phyloP scores from a whole-genome alignment of 2,329 filamentous ascomycete genomes.

The Aureobasidium sp. region DNA sequence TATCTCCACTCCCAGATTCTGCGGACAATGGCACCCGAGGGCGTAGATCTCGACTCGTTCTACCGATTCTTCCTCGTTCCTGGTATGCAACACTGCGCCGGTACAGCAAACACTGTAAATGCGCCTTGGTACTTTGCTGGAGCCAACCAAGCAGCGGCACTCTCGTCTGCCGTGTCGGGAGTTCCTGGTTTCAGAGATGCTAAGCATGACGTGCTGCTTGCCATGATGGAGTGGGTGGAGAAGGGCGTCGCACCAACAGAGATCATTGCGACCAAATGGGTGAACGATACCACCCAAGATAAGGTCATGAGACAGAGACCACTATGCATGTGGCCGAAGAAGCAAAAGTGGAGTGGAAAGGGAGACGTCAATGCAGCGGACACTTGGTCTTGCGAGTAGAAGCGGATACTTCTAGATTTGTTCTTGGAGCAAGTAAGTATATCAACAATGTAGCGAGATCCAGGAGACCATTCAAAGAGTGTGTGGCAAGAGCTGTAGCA shows the following conservation, averaged over 20 bases:
- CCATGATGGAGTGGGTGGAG: slow-evolving; percentile 34
- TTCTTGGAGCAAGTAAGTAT: no score
- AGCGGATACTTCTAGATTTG: no score
- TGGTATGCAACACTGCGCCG: slow-evolving; percentile 36
- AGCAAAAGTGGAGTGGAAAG: slow-evolving; percentile 23
- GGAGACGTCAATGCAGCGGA: slow-evolving; percentile 24
- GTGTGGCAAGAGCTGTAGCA: no score
- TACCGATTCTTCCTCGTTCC: slow-evolving; percentile 38
- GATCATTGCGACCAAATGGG: slow-evolving; percentile 30
- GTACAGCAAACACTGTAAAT: slow-evolving; percentile 22
- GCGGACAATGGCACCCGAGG: slow-evolving; percentile 28
- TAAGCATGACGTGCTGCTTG: slow-evolving; percentile 28
- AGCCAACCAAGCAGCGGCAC: slow-evolving; percentile 22
- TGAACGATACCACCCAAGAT: slow-evolving; percentile 24
- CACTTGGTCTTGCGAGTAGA: slow-evolving; percentile 21
- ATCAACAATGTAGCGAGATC: no score
- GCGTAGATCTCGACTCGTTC: slow-evolving; percentile 32
- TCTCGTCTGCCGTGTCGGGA: slow-evolving; percentile 20
- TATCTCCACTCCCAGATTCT: slow-evolving; percentile 44
- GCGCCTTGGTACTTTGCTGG: slow-evolving; percentile 42
- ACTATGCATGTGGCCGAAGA: slow-evolving; percentile 28
- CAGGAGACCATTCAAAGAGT: no score
- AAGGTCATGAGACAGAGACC: slow-evolving; percentile 29
- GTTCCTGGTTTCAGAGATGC: slow-evolving; percentile 28
- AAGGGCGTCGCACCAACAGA: slow-evolving; percentile 28